Conservation (phyloP, 2,329 filamentous ascomycete genomes). For the Xylariales sp. region DNA sequence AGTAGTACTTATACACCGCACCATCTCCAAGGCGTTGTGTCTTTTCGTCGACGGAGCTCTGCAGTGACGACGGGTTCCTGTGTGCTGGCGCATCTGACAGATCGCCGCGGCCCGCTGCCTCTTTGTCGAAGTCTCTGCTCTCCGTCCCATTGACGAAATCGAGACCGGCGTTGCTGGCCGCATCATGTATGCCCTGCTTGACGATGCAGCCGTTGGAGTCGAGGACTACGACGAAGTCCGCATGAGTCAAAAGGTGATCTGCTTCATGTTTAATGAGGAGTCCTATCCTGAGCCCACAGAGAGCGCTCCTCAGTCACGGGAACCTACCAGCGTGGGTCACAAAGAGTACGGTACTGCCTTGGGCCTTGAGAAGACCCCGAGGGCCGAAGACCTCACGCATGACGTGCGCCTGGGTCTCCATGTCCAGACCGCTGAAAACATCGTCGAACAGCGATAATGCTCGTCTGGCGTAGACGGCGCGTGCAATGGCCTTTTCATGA, state of each 20-base stretch:
- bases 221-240: conserved; percentile 31
- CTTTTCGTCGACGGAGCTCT: conserved; percentile 5
- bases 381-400: conserved; percentile 4
- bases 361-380: background rate
- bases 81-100: background rate
- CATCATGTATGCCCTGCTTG: conserved; percentile 22
- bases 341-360: background rate
- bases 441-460: conserved; percentile 5
- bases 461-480: conserved; percentile 2
- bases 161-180: background rate
- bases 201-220: conserved; percentile 16
- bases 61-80: background rate
- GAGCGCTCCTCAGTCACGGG: no score
- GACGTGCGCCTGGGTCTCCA: conserved; percentile 2
- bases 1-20: conserved; percentile 11
- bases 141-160: no score
- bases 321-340: conserved; percentile 13
- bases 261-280: background rate
- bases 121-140: no score
- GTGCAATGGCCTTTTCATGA: conserved; percentile 20
- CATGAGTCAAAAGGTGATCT: conserved; percentile 15
- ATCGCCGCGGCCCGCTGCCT: no score
- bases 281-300: background rate
- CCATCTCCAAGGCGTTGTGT: conserved; percentile 9
- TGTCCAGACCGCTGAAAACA: conserved; percentile 6